Base-by-base conservation (phyloP, 208 protist species). In the Acanthamoeba triangularis region DNA sequence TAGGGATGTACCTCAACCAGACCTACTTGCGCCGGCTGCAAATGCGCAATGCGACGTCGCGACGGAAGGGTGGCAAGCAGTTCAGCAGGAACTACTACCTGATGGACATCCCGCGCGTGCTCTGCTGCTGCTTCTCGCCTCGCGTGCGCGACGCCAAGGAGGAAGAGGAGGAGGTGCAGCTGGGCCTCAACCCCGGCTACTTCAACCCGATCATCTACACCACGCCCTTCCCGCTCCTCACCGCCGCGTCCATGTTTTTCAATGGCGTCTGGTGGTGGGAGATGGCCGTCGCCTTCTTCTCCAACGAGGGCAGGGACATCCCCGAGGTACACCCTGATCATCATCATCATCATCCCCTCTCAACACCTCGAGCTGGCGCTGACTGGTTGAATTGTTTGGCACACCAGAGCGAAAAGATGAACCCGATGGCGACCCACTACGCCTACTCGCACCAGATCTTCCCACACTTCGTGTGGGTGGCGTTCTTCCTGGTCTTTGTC, bases 241-340 rank as follows among this genome's bases (percentile, higher is more conserved):
- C 52, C 14, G 85, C 85, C 85, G 30, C 61, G 30, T 33, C 61
- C 30, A 91, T 91, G 85, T 91, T 91, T 47, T 91, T 91, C 85
- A 91, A 91, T 10, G 85, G 85, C 8, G 85, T 91, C 52, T 91
- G 85, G 85, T 91, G 85, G 85, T 91, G 85, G 85, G 85, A 91
- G 44, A 91, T 91, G 85, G 44, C 85, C 30, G 44, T 91, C 65
- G 52, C 85, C 6, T 91, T 91, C 85, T 91, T 91, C 44, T 67
- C 61, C 35, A 37, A 91, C 30, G 85, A 69, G 13, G 85, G 41
- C 63, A 30, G 52, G 23, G 11, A 28, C n/a, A 82, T 82, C 37
- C 72, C 72, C 30, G 72, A 37, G 72, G 72, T 47, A 82, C 72
- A 25, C 37, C 37, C 33, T 18, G 0, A 10, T 37, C 25, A 25